A percentile compares a stretch with the other conserved stretches of the same genome.
These are phyloP conservation scores for Fusarium fujikuroi DNA, from an alignment of 2,329 filamentous ascomycete species.

Conservation along the genomic window DNA sequence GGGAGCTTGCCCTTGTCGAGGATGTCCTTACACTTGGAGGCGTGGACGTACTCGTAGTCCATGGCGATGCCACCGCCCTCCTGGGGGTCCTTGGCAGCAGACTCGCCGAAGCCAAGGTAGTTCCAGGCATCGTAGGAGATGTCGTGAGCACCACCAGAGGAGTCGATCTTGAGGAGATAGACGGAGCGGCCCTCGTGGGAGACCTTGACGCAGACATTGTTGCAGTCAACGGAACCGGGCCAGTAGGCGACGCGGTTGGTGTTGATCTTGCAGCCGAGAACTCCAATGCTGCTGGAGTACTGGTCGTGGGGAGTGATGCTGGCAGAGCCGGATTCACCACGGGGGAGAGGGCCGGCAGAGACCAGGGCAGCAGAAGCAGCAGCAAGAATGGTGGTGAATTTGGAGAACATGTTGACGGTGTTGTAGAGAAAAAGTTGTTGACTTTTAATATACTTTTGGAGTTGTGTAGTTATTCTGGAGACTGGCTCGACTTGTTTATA, in stretches of 20 bases:
- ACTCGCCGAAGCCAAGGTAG: slow-evolving; percentile 62
- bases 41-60: slow-evolving; percentile 60
- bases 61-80: slow-evolving; percentile 63
- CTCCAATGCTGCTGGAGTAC: slow-evolving; percentile 67
- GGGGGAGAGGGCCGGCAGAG: slow-evolving; percentile 43
- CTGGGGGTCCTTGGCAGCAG: slow-evolving; percentile 58
- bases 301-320: slow-evolving; percentile 64
- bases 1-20: slow-evolving; percentile 63
- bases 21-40: slow-evolving; percentile 61
- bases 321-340: slow-evolving; percentile 45
- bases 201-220: slow-evolving; percentile 67
- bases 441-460: slow-evolving; percentile 22
- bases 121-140: slow-evolving; percentile 72
- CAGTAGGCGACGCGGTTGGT: slow-evolving; percentile 71
- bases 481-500: slow-evolving; percentile 43
- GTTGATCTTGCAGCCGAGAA: slow-evolving; percentile 69
- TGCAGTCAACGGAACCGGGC: slow-evolving; percentile 63
- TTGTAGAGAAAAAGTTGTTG: slow-evolving; percentile 15
- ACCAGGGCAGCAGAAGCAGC: slow-evolving; percentile 45
- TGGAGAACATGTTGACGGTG: slow-evolving; percentile 45
- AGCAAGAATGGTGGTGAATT: slow-evolving; percentile 47
- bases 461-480: slow-evolving; percentile 23
- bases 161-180: slow-evolving; percentile 68
- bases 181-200: slow-evolving; percentile 60
- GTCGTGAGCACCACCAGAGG: slow-evolving; percentile 66